Conservation (phyloP, 1,139 yeast species). For the Pneumocystis murina region DNA sequence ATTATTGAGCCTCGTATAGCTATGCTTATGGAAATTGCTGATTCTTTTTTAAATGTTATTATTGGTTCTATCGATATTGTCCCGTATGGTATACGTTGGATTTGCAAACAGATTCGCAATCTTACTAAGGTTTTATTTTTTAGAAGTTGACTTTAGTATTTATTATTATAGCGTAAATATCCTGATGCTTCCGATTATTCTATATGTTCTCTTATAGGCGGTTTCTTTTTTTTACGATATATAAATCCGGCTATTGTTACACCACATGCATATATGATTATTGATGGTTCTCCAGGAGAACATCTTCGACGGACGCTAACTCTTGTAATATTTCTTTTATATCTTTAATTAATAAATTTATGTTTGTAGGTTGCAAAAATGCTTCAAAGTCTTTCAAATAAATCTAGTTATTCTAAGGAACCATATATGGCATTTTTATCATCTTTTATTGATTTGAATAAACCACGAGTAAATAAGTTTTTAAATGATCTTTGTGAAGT, state of each 20-base stretch:
- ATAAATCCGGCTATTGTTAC: constrained; percentile 86
- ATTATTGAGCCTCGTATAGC: constrained; percentile 23
- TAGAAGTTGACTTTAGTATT: not conserved
- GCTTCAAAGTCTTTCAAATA: constrained; percentile 73
- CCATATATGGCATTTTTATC: constrained; percentile 25
- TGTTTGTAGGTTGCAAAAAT: constrained; percentile 46
- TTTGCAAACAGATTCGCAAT: constrained; percentile 56
- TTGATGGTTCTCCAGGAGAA: constrained; percentile 25
- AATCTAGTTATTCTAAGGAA: constrained; percentile 29
- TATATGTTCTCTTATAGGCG: constrained; percentile 45
- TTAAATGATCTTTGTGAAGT: constrained; percentile 29
- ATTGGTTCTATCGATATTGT: constrained; percentile 39
- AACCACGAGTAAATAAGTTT: constrained; percentile 23
- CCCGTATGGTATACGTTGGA: constrained; percentile 60
- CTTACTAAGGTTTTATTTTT: constrained; percentile 32
- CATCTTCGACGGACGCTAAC: constrained; percentile 59
- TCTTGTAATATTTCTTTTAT: constrained; percentile 24
- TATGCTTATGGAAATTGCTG: constrained; percentile 42
- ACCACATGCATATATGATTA: constrained; percentile 53
- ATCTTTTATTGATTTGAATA: constrained; percentile 24
- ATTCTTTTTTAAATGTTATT: constrained; percentile 46
- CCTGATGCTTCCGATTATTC: constrained; percentile 48
- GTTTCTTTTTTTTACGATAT: constrained; percentile 69
- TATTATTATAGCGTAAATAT: constrained; percentile 31
- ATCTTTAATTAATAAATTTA: not conserved